A percentile compares a stretch with the other conserved stretches of the same genome.
Evolutionary conservation across 2,329 filamentous ascomycete genomes (phyloP).

Genomic region (Diaporthe vaccinii): DNA sequence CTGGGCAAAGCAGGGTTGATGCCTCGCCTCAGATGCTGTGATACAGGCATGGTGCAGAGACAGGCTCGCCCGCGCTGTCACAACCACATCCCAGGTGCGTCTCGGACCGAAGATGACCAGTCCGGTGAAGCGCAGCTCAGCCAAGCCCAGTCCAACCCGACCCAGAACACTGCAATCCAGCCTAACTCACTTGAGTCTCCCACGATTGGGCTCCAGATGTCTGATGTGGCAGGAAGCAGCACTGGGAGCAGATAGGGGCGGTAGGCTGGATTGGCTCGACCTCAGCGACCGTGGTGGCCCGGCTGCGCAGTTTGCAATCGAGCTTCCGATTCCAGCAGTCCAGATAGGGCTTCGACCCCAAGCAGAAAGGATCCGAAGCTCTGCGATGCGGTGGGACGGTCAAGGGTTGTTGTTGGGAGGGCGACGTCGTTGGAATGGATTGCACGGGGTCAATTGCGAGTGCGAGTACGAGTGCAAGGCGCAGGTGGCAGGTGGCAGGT

Average conservation of each 20-base stretch:
- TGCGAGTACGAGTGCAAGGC: neutral
- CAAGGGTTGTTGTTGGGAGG: neutral
- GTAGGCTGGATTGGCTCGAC: neutral
- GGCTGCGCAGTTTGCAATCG: conserved; percentile 1
- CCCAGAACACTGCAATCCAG: neutral
- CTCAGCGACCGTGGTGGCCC: neutral
- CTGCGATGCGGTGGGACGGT: neutral
- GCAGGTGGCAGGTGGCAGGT: neutral
- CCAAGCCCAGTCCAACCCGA: neutral
- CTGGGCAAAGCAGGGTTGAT: neutral
- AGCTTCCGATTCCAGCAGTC: neutral
- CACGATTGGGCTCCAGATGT: neutral
- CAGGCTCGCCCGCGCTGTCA: neutral
- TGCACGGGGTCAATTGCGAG: neutral
- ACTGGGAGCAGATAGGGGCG: neutral
- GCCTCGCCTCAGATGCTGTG: conserved; percentile 26
- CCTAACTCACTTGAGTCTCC: neutral
- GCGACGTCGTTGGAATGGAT: neutral
- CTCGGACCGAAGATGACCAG: neutral
- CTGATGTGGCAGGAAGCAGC: neutral
- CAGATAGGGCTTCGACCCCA: neutral
- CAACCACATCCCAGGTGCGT: neutral
- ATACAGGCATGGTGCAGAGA: conserved; percentile 23
- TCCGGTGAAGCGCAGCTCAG: neutral
- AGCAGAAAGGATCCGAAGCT: neutral